Conservation (phyloP, 768 basidiomycete species). For the Termitomyces sp. region DNA sequence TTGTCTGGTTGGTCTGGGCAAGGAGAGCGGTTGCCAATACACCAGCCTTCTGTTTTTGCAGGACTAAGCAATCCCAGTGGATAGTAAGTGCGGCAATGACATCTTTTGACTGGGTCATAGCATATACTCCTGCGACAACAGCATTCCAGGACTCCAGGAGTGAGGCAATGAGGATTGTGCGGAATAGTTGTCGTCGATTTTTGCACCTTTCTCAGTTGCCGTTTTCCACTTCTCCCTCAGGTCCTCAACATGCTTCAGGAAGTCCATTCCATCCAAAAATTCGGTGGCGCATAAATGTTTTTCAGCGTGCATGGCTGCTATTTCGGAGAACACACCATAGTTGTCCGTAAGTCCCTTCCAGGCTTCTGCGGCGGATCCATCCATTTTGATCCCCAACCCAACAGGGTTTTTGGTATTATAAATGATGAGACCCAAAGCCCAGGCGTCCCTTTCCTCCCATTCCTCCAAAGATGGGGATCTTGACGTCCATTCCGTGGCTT, state of each 20-base stretch:
- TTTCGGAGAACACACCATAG: neutral
- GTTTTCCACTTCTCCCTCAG: neutral
- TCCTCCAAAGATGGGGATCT: neutral
- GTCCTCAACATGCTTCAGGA: neutral
- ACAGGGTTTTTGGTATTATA: neutral
- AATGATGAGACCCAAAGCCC: neutral
- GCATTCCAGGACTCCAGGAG: neutral
- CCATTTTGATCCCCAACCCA: neutral
- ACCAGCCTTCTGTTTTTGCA: too few relatives aligned
- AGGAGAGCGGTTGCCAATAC: too few relatives aligned
- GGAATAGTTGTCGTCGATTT: neutral
- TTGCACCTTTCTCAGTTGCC: neutral
- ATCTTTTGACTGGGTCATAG: neutral
- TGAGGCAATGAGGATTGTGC: neutral
- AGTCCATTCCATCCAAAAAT: neutral
- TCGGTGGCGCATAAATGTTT: neutral
- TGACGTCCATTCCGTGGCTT: neutral
- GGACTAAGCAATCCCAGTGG: neutral
- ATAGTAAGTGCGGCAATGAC: neutral
- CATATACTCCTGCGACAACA: neutral
- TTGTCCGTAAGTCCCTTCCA: neutral
- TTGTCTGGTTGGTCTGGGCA: too few relatives aligned
- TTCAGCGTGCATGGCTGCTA: neutral
- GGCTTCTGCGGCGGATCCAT: neutral
- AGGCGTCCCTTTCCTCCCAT: neutral